A percentile compares a stretch with the other conserved stretches of the same genome.
Conservation (phyloP, 371 early-diverging fungal genomes). For the Mortierella sp. region DNA sequence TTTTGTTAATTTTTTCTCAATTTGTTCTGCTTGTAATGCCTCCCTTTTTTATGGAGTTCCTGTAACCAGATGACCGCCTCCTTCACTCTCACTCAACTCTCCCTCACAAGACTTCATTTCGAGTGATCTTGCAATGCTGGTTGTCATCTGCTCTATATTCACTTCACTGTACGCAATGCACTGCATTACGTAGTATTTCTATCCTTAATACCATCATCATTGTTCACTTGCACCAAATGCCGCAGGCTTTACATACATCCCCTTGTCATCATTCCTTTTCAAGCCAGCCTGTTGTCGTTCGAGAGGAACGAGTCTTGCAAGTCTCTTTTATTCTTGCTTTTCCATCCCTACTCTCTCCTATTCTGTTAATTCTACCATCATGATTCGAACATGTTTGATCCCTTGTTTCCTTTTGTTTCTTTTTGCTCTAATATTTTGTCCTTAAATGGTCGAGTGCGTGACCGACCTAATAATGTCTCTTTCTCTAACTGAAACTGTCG, state of each 20-base stretch:
- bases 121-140: not conserved
- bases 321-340: not conserved
- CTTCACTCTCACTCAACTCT: not conserved
- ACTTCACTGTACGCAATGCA: not conserved
- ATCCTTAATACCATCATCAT: conserved; percentile 1
- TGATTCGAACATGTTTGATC: not conserved
- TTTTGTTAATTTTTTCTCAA: not conserved
- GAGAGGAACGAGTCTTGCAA: not conserved
- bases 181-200: not conserved
- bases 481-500: not conserved
- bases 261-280: conserved; percentile 5
- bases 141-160: not conserved
- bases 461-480: conserved; percentile 2
- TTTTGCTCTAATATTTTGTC: not conserved
- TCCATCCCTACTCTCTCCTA: not conserved
- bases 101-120: not conserved
- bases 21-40: not conserved
- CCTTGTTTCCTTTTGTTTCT: not conserved
- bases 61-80: not conserved
- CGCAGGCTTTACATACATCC: not conserved
- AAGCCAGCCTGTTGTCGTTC: not conserved
- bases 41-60: not conserved
- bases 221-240: not conserved
- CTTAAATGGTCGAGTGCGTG: not conserved
- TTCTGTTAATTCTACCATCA: not conserved